A percentile compares a stretch with the other conserved stretches of the same genome.
phyloP scores from a whole-genome alignment of 257 asterid species.

The Cinchona pubescens region DNA sequence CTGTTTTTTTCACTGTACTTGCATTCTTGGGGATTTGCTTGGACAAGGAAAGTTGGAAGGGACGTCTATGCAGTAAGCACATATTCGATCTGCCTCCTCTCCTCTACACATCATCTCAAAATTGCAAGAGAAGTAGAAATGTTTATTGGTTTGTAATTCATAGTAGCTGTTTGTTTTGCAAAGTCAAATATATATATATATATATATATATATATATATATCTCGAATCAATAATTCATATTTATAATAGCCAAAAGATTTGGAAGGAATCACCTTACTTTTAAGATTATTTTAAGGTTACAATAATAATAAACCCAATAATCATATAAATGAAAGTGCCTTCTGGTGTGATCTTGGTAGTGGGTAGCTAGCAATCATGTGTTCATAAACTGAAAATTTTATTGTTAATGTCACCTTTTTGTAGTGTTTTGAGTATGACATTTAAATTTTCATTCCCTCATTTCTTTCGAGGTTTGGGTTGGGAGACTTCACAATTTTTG shows the following conservation, averaged over 20 bases:
- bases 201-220: too few species aligned
- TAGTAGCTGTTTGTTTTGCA: not conserved
- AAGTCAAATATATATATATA: not conserved
- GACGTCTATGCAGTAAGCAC: too few species aligned
- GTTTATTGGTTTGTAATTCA: not conserved
- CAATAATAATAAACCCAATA: too few species aligned
- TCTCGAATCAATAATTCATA: not conserved
- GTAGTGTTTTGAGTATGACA: too few species aligned
- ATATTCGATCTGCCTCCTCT: too few species aligned
- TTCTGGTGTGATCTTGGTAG: not conserved
- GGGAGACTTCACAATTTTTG: too few species aligned
- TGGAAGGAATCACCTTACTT: not conserved
- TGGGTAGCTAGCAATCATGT: not conserved
- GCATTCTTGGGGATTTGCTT: not conserved
- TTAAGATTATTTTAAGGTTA: too few species aligned
- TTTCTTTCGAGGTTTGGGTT: too few species aligned
- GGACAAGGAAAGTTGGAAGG: not conserved
- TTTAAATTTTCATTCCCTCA: too few species aligned
- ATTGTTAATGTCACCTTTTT: too few species aligned
- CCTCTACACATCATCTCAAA: not conserved
- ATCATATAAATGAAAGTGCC: not conserved
- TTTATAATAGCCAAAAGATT: not conserved
- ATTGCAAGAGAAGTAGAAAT: too few species aligned
- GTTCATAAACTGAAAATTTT: not conserved
- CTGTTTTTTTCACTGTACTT: not conserved